Base-by-base conservation (phyloP, 1,284 basidiomycete genomes). In the Takashimella tepidaria region DNA sequence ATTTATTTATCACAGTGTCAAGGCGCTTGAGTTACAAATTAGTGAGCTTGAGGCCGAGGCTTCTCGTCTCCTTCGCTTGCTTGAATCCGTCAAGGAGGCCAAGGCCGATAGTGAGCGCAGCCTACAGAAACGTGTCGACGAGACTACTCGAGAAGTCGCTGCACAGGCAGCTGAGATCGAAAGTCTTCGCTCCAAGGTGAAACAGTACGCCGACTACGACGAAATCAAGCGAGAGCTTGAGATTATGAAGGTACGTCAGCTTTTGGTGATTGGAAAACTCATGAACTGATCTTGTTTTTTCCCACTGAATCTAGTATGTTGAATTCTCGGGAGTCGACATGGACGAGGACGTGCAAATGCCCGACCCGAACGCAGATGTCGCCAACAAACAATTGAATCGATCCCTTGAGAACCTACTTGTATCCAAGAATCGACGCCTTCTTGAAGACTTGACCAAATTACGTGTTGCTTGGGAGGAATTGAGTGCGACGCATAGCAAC, bases 181-280 rank as follows among this genome's bases (percentile, higher is more conserved):
- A 13, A 80, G 79, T 54, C 77, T 93, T 1, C 84, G 82, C 64
- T 73, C 77, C 41, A 84, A 83, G 61, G 76, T 95, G 42, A 84
- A 83, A 67, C 83, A 84, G 61, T 89, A 86, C 63, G 75, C 75
- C 3, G 90, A 96, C 72, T 97, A 96, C 65, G 92, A 97, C 66
- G 92, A 96, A 76, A 85, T 96, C 69, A 96, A 96, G 78, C 85
- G 92, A 42, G 93, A 96, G 72, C 81, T 96, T 21, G 92, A 92
- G 67, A 95, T 96, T 63, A 89, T 97, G 89, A 96, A 97, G 84
- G 92, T 89, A 50, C 22, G 79, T 63, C 0, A 27, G 16, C 6
- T 5, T 21, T 4, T 23, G n/a, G 44, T 51, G 26, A 56, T 22
- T n/a, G n/a, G n/a, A n/a, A n/a, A n/a, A n/a, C n/a, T n/a, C n/a